Evolutionary conservation across 176 grass and related monocot species (phyloP).

Genomic region (Musa beccarii): DNA sequence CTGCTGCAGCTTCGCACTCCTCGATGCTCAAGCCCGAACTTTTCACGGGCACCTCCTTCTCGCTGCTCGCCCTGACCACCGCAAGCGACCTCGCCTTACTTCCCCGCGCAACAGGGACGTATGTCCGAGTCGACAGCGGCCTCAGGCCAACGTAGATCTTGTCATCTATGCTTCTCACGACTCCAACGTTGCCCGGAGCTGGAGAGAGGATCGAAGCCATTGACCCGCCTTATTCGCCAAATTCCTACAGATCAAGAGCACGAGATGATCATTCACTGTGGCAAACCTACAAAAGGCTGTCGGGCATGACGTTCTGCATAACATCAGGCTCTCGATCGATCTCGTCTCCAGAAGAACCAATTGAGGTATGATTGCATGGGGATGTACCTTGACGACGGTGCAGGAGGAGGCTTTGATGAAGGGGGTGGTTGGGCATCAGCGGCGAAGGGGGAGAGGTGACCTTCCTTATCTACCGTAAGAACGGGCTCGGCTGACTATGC

Average conservation of each 20-base stretch:
- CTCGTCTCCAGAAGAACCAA: no score
- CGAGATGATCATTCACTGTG: background rate
- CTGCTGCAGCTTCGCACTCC: conserved; percentile 90
- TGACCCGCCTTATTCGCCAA: background rate
- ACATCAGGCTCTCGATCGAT: no score
- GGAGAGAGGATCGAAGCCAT: conserved; percentile 69
- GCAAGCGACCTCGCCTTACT: conserved; percentile 6
- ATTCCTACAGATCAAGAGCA: background rate
- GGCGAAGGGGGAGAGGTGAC: no score
- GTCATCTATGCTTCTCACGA: conserved; percentile 34
- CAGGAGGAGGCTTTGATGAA: no score
- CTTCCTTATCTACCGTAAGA: no score
- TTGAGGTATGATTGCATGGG: no score
- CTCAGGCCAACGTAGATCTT: conserved; percentile 30
- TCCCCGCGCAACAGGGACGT: conserved; percentile 12
- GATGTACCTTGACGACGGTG: no score
- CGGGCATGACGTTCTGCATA: background rate
- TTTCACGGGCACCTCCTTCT: conserved; percentile 48
- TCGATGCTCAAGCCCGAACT: conserved; percentile 64
- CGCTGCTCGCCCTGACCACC: conserved; percentile 51
- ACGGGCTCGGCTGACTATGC: no score
- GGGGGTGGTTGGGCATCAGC: no score
- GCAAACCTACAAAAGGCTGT: background rate
- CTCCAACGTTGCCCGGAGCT: conserved; percentile 42
- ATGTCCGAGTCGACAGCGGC: conserved; percentile 24